Evolutionary conservation across 495 filamentous ascomycete genomes (phyloP).

Genomic region (Penicillium malachiteum): DNA sequence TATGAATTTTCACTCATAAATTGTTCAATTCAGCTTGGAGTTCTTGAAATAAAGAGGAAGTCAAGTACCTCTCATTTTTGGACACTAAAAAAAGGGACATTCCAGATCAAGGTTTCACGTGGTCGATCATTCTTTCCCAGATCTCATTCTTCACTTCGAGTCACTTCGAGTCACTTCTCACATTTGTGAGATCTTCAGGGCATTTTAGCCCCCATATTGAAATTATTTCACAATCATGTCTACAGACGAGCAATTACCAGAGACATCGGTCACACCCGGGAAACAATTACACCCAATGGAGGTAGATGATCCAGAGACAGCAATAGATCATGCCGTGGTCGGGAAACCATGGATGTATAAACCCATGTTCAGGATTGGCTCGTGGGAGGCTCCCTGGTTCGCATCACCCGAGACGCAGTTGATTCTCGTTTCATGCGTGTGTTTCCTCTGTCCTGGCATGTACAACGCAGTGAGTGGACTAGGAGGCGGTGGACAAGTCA

Average conservation of each 20-base stretch:
- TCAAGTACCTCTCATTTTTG: too few relatives aligned
- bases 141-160: neutral
- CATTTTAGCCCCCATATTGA: constrained; percentile 5
- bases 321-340: constrained; percentile 24
- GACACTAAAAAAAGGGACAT: too few relatives aligned
- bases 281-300: constrained; percentile 7
- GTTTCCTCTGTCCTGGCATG: constrained; percentile 87
- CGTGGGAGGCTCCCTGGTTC: constrained; percentile 62
- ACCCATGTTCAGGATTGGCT: constrained; percentile 51
- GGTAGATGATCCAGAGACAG: constrained; percentile 27
- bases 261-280: neutral
- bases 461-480: constrained; percentile 78
- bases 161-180: too few relatives aligned
- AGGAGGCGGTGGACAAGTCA: constrained; percentile 67
- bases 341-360: constrained; percentile 68
- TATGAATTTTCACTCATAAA: too few relatives aligned
- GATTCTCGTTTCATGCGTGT: constrained; percentile 75
- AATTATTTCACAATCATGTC: constrained; percentile 1
- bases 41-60: too few relatives aligned
- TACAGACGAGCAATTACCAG: too few relatives aligned
- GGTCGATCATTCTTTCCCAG: constrained; percentile 5
- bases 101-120: neutral
- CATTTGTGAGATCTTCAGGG: too few relatives aligned
- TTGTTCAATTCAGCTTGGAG: too few relatives aligned
- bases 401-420: constrained; percentile 75